phyloP scores from a whole-genome alignment of 441 rosid genomes.

The Kokia cookei region DNA sequence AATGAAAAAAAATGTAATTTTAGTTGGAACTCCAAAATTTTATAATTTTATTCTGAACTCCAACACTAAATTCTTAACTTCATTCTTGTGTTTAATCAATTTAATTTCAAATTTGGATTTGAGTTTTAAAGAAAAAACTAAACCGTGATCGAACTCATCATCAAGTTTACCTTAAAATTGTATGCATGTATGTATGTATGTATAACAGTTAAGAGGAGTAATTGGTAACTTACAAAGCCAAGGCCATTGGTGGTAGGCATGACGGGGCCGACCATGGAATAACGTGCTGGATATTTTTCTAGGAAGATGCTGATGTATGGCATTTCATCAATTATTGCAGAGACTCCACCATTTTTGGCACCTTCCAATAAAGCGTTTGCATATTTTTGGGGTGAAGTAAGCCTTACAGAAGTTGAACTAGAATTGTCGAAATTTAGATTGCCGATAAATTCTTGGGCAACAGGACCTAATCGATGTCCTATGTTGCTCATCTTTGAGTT shows the following conservation, averaged over 20 bases:
- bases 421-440: background rate
- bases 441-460: background rate
- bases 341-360: conserved; percentile 4
- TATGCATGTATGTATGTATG: too few species aligned
- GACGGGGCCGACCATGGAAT: background rate
- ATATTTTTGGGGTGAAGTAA: background rate
- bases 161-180: too few species aligned
- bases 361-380: conserved; percentile 8
- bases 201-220: too few species aligned
- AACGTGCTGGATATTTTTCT: background rate
- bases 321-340: conserved; percentile 3
- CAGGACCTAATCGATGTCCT: background rate
- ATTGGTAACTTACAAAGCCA: background rate
- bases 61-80: too few species aligned
- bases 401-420: background rate
- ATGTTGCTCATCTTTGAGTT: conserved; percentile 7
- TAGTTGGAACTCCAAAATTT: too few species aligned
- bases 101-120: too few species aligned
- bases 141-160: too few species aligned
- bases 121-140: too few species aligned
- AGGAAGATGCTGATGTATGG: background rate
- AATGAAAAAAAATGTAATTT: too few species aligned
- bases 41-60: too few species aligned
- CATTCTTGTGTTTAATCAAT: too few species aligned
- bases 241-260: background rate